phyloP scores from a whole-genome alignment of 768 basidiomycete genomes.

The Rhodotorula sphaerocarpa region DNA sequence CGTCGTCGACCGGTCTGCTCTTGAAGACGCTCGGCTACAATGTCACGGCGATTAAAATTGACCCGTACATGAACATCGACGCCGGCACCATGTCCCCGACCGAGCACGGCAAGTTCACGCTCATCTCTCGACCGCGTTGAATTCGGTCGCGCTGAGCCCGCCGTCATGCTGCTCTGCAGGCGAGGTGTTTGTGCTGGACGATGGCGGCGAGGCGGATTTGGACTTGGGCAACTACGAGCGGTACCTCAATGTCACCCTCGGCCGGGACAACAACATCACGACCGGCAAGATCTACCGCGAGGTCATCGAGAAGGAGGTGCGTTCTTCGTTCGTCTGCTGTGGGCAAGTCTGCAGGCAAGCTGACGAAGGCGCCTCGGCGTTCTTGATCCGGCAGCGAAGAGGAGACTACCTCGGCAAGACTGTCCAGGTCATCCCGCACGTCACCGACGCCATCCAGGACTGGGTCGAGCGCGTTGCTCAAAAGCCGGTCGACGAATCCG shows the following conservation, averaged over 20 bases:
- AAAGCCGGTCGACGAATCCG: constrained; percentile 88
- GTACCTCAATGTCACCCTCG: constrained; percentile 88
- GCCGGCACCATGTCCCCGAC: constrained; percentile 98
- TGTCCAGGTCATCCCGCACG: constrained; percentile 91
- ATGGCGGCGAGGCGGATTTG: constrained; percentile 95
- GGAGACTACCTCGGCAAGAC: constrained; percentile 86
- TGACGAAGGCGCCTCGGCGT: too few species aligned
- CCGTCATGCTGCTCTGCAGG: constrained; percentile 48
- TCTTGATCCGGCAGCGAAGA: too few species aligned
- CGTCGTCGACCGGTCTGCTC: constrained; percentile 90
- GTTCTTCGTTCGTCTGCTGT: constrained; percentile 32
- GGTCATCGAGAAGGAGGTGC: constrained; percentile 93
- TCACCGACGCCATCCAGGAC: constrained; percentile 95
- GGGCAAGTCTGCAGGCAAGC: neutral
- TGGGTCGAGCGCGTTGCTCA: constrained; percentile 95
- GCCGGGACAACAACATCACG: constrained; percentile 93
- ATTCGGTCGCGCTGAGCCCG: neutral
- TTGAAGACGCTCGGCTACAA: constrained; percentile 91
- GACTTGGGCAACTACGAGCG: constrained; percentile 98
- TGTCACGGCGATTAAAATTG: constrained; percentile 98
- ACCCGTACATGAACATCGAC: constrained; percentile 99
- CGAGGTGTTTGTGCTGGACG: constrained; percentile 96
- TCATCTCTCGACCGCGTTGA: neutral
- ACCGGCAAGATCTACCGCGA: constrained; percentile 96
- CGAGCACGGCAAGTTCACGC: constrained; percentile 71